A percentile compares a stretch with the other conserved stretches of the same genome.
phyloP scores from a whole-genome alignment of 306 rosid species.

The Prunus davidiana region DNA sequence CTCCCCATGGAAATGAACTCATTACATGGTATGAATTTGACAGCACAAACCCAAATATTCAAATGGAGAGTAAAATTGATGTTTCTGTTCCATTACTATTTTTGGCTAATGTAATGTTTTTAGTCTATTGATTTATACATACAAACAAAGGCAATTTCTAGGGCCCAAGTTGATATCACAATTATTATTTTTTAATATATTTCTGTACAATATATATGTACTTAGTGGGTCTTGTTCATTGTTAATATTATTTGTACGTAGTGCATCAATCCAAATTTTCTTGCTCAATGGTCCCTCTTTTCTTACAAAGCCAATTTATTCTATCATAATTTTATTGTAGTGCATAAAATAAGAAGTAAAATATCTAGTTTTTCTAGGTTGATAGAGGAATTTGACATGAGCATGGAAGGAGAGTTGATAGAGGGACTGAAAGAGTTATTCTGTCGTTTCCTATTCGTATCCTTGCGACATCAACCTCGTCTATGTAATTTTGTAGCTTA shows the following conservation, averaged over 20 bases:
- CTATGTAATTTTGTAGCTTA: too few species aligned
- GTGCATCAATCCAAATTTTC: not conserved
- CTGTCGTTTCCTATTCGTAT: too few species aligned
- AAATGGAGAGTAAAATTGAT: not conserved
- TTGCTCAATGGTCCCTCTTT: not conserved
- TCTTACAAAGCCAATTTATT: not conserved
- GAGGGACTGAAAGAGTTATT: too few species aligned
- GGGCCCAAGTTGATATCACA: not conserved
- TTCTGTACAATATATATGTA: not conserved
- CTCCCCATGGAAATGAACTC: too few species aligned
- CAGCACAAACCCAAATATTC: not conserved
- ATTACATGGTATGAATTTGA: too few species aligned
- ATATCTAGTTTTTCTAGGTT: not conserved
- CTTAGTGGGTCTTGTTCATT: not conserved
- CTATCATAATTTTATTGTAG: not conserved
- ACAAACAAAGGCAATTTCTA: not conserved
- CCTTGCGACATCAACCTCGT: too few species aligned
- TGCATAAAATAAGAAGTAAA: not conserved
- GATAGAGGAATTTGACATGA: too few species aligned
- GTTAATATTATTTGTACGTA: not conserved
- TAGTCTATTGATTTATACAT: not conserved
- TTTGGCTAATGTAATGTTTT: not conserved
- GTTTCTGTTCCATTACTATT: not conserved
- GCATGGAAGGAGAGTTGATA: too few species aligned
- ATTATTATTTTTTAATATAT: not conserved